These are phyloP conservation scores for Lactarius psammicola DNA, from an alignment of 768 basidiomycete genomes.

Conservation along the genomic window DNA sequence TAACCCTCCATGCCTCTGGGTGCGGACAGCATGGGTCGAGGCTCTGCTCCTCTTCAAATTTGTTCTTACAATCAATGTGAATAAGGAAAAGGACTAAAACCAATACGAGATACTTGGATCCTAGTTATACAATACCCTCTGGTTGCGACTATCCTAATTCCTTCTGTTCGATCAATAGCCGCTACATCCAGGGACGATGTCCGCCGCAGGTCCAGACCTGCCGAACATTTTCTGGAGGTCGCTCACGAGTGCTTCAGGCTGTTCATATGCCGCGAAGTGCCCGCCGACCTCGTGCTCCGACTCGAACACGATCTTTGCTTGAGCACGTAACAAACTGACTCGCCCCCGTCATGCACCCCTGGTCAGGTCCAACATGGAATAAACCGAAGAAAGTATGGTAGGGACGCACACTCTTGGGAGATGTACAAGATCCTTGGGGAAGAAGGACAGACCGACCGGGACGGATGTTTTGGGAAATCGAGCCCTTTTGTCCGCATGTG, in stretches of 20 bases:
- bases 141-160: too few species aligned
- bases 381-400: too few species aligned
- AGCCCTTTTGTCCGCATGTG: background rate
- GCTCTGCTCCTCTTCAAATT: too few species aligned
- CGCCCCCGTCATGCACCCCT: background rate
- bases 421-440: conserved; percentile 46
- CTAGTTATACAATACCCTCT: background rate
- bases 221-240: conserved; percentile 60
- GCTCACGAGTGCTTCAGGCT: conserved; percentile 45
- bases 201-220: conserved; percentile 48
- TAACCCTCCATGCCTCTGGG: too few species aligned
- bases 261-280: conserved; percentile 57
- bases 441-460: conserved; percentile 51
- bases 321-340: conserved; percentile 29
- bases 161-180: background rate
- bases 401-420: conserved; percentile 41
- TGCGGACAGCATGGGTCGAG: too few species aligned
- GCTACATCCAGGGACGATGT: too few species aligned
- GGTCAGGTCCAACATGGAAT: background rate
- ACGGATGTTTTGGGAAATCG: conserved; percentile 30
- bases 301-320: conserved; percentile 47
- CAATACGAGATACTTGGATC: too few species aligned
- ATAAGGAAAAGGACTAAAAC: too few species aligned
- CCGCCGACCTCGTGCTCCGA: conserved; percentile 51
- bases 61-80: too few species aligned